phyloP scores from a whole-genome alignment of 2,329 filamentous ascomycete species.

The Botrytis deweyae region DNA sequence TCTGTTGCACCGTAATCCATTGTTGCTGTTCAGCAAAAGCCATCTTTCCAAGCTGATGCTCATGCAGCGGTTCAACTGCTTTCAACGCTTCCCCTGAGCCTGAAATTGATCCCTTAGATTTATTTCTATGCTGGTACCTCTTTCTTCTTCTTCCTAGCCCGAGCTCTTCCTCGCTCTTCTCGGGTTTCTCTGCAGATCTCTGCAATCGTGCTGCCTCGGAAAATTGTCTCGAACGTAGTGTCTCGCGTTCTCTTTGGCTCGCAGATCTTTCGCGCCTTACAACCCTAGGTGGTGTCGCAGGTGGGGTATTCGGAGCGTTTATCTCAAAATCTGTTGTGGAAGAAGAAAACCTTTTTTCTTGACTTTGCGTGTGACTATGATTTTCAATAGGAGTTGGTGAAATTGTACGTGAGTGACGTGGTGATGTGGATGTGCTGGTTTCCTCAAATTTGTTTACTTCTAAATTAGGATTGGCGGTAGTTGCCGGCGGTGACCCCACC shows the following conservation, averaged over 20 bases:
- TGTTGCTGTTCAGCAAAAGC: constrained; percentile 63
- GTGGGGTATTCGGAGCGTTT: constrained; percentile 21
- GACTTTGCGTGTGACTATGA: constrained; percentile 6
- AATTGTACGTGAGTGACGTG: constrained; percentile 22
- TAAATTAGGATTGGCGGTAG: constrained; percentile 16
- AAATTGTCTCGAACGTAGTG: constrained; percentile 21
- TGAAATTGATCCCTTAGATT: constrained; percentile 19
- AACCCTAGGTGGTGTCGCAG: constrained; percentile 20
- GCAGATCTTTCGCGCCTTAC: constrained; percentile 20
- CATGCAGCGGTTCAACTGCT: constrained; percentile 38
- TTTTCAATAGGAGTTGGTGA: constrained; percentile 18
- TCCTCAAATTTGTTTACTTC: constrained; percentile 22
- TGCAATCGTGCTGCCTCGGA: constrained; percentile 20
- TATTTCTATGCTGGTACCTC: constrained; percentile 17
- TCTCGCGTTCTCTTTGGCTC: constrained; percentile 22
- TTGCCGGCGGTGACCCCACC: constrained; percentile 17
- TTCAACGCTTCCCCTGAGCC: constrained; percentile 33
- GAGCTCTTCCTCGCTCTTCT: background rate
- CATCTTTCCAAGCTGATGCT: constrained; percentile 51
- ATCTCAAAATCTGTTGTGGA: constrained; percentile 19
- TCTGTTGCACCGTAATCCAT: constrained; percentile 85
- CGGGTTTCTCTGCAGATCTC: constrained; percentile 16
- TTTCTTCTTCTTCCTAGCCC: constrained; percentile 19
- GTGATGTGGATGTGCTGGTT: constrained; percentile 18
- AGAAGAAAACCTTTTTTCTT: constrained; percentile 17